Base-by-base conservation (phyloP, 768 basidiomycete species). In the Coprinopsis marcescibilis region DNA sequence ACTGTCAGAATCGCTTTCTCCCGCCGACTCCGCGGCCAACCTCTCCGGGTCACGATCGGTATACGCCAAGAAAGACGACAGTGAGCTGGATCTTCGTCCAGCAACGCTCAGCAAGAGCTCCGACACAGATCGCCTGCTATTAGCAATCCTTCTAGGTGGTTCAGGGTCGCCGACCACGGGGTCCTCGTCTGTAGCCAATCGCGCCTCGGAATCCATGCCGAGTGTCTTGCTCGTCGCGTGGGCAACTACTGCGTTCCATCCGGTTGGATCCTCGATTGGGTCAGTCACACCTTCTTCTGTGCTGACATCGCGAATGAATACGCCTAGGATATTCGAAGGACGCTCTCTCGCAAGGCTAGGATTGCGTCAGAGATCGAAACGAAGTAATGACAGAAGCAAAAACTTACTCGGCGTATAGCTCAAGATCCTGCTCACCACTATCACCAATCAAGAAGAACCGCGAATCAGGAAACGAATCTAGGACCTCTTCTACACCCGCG, bases 371-470 rank as follows among this genome's bases (percentile, higher is more conserved):
- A 19, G 2, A 36, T 42, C 2, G 24, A 29, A 10, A 41, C 24
- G 13, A 43, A 21, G 23, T 14, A 38, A 23, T 12, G 17, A 26
- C 25, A 42, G 15, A 8, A 14, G 30, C 25, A 19, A 26, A 26
- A 13, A 61, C 71, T n/a, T 54, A 77, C 76, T 80, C 71, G 12
- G 83, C 72, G 61, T 97, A 98, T 1, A 98, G 71, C 62, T 98
- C 93, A 35, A 98, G 66, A 64, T 98, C 95, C 55, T 96, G 94
- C 60, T 98, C 95, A 26, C 94, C 95, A 0, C 84, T 81, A 61
- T 98, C 95, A 5, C 95, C 95, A 32, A 98, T 72, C 40, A 94
- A 77, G 57, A 97, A 64, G 65, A 98, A 96, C 30, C 65, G 69
- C 1, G 87, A 80, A 32, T 80, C 70, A 0, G 80, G 80, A 61